Conservation (phyloP, 1,284 basidiomycete species). For the Schizopora paradoxa region DNA sequence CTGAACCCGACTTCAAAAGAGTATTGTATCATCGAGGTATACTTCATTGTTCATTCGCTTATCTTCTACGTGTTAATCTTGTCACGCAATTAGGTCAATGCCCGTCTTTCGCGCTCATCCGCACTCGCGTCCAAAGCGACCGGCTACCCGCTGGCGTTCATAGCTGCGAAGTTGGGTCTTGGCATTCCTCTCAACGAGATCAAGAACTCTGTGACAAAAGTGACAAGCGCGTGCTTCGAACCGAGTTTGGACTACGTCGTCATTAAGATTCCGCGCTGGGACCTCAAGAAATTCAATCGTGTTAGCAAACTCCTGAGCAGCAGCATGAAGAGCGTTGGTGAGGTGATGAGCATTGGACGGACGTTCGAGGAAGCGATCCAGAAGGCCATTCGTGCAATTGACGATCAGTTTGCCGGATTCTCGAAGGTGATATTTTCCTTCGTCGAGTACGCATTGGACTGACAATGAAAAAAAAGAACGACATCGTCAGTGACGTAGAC, state of each 20-base stretch:
- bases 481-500: constrained; percentile 78
- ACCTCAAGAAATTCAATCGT: constrained; percentile 94
- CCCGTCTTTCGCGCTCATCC: constrained; percentile 96
- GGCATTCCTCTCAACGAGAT: constrained; percentile 97
- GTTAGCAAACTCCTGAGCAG: constrained; percentile 85
- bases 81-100: constrained; percentile 69
- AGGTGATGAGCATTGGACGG: constrained; percentile 98
- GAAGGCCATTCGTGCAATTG: constrained; percentile 95
- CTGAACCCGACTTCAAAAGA: constrained; percentile 93
- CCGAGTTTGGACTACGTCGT: constrained; percentile 96
- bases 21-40: constrained; percentile 96
- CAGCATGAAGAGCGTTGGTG: constrained; percentile 98
- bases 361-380: constrained; percentile 99
- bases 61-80: constrained; percentile 3
- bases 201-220: constrained; percentile 94
- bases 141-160: constrained; percentile 97
- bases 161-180: constrained; percentile 95
- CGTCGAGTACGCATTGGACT: background rate
- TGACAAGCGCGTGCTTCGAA: constrained; percentile 97
- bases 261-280: constrained; percentile 99
- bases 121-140: constrained; percentile 98
- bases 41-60: constrained; percentile 13
- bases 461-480: constrained; percentile 49
- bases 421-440: constrained; percentile 55
- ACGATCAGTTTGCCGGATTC: constrained; percentile 92